Evolutionary conservation across 768 basidiomycete species (phyloP).

Genomic region (Trametes sanguinea): DNA sequence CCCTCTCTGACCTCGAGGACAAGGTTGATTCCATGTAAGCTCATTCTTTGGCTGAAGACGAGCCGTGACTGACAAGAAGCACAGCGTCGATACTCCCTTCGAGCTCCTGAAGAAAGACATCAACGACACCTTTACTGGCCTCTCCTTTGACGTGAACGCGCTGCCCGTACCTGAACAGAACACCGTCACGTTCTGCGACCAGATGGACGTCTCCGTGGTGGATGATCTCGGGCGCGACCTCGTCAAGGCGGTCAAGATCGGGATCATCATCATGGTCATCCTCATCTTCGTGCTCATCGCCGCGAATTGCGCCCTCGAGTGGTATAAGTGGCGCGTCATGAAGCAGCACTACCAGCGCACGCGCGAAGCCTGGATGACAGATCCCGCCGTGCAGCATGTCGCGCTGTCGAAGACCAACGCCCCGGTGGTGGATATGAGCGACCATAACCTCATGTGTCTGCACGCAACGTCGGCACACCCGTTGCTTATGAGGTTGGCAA

Average conservation of each 20-base stretch:
- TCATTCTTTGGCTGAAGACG: background rate
- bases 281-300: slow-evolving; percentile 73
- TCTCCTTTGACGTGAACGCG: slow-evolving; percentile 68
- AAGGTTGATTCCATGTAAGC: slow-evolving; percentile 67
- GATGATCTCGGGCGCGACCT: slow-evolving; percentile 84
- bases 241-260: slow-evolving; percentile 78
- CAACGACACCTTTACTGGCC: slow-evolving; percentile 77
- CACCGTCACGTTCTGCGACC: slow-evolving; percentile 70
- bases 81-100: slow-evolving; percentile 82
- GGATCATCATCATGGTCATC: slow-evolving; percentile 69
- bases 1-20: slow-evolving; percentile 71
- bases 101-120: slow-evolving; percentile 86
- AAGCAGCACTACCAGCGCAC: slow-evolving; percentile 65
- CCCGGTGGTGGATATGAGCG: slow-evolving; percentile 62
- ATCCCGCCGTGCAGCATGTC: slow-evolving; percentile 60
- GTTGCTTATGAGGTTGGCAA: slow-evolving; percentile 65
- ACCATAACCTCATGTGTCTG: slow-evolving; percentile 81
- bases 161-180: slow-evolving; percentile 78
- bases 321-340: slow-evolving; percentile 85
- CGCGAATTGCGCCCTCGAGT: slow-evolving; percentile 76
- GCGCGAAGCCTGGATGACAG: slow-evolving; percentile 74
- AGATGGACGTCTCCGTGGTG: slow-evolving; percentile 80
- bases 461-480: slow-evolving; percentile 71
- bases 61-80: background rate
- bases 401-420: slow-evolving; percentile 32